Conservation (phyloP, 345 rosid species). For the Citrus sinensis region DNA sequence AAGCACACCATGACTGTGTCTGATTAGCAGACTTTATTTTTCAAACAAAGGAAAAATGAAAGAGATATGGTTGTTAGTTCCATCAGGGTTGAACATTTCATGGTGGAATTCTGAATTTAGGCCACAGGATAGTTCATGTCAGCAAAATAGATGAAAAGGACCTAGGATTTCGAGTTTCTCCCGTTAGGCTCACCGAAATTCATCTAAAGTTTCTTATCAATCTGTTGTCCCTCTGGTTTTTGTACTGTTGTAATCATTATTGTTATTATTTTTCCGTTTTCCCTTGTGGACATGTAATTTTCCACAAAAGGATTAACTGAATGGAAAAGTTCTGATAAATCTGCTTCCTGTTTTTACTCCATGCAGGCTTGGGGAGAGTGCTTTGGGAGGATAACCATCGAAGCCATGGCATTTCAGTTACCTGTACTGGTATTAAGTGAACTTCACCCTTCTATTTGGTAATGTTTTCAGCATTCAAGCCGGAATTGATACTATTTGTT, state of each 20-base stretch:
- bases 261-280: neutral
- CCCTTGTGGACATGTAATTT: neutral
- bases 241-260: neutral
- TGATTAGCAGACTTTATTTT: neutral
- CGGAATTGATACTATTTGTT: slow-evolving; percentile 1
- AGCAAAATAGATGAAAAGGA: neutral
- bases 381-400: slow-evolving; percentile 61
- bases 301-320: neutral
- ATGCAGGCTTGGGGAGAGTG: slow-evolving; percentile 49
- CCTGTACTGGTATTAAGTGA: slow-evolving; percentile 44
- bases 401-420: slow-evolving; percentile 59
- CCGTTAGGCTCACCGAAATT: neutral
- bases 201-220: neutral
- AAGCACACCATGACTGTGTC: neutral
- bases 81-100: neutral
- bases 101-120: neutral
- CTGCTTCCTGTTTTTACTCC: neutral
- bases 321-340: neutral
- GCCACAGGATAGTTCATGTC: neutral
- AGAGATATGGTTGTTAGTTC: neutral
- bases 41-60: neutral
- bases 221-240: neutral
- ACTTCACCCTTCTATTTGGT: neutral
- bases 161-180: neutral
- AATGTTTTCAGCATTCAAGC: neutral